A percentile compares a stretch with the other conserved stretches of the same genome.
phyloP scores from a whole-genome alignment of 306 rosid species.

The Clitoria ternatea region DNA sequence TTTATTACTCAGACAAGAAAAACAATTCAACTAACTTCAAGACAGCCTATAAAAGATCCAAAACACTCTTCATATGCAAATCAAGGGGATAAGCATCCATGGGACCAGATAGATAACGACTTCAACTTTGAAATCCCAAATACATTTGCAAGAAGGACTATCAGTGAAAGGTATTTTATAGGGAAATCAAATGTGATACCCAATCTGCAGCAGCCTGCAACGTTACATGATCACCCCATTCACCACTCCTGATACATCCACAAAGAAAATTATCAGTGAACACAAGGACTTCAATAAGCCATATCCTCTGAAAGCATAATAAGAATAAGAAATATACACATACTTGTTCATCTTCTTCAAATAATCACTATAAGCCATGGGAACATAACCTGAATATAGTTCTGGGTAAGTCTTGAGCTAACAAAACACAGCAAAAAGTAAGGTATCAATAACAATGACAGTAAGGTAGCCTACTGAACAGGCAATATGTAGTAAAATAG shows the following conservation, averaged over 20 bases:
- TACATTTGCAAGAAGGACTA: neutral
- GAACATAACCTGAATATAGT: constrained; percentile 73
- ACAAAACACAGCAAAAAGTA: constrained; percentile 17
- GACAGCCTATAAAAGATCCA: constrained; percentile 5
- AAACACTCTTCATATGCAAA: neutral
- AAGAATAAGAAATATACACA: neutral
- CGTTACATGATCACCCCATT: constrained; percentile 99
- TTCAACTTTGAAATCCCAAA: neutral
- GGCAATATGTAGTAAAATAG: neutral
- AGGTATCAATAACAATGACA: constrained; percentile 6
- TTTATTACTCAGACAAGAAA: neutral
- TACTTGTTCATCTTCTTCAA: constrained; percentile 87
- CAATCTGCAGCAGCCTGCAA: constrained; percentile 98
- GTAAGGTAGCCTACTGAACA: neutral
- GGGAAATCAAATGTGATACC: constrained; percentile 47
- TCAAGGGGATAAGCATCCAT: constrained; percentile 3
- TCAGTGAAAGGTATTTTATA: neutral
- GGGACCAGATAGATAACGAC: neutral
- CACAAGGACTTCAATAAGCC: constrained; percentile 2
- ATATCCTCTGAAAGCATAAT: neutral
- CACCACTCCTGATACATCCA: constrained; percentile 77
- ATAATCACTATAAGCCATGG: constrained; percentile 76
- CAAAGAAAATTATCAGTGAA: constrained; percentile 22
- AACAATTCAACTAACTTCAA: neutral
- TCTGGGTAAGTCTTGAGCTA: constrained; percentile 65